Evolutionary conservation across 2,329 filamentous ascomycete species (phyloP), one percentile per base, ranked within the genome.

Genomic region (Trichoderma oligosporum): DNA sequence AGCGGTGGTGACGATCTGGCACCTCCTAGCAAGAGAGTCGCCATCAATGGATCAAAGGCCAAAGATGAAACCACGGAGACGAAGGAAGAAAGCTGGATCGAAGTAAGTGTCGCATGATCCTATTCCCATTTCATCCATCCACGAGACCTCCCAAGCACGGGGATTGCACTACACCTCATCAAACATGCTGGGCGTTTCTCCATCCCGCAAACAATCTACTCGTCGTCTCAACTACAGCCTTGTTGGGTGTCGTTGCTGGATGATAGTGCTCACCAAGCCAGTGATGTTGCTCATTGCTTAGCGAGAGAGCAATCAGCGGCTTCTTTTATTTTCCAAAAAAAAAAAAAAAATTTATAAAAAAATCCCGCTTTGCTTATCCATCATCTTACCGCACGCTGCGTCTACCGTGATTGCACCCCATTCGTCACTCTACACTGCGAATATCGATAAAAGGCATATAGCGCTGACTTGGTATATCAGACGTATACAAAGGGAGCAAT

Each of bases 11-110:
- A 94, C 73, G 91, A 97, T 66, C 79, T 89, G 69, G 89, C 88
- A 64, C 93, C 93, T 64, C 92, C 93, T 20, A 88, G 86, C 70
- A 99, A 97, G 81, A 88, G 91, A 75, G 89, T 96, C 73, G 89
- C 91, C 56, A 82, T 93, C 64, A 97, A 96, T 79, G 91, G 91
- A 62, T 80, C 76, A 67, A 82, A 81, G 65, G 71, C 74, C 64
- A 79, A 80, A 61, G 81, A 83, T 59, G 80, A 84, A 59, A 73
- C 77, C 42, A 73, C 74, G 66, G 81, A 83, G 64, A 74, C 76
- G 69, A 81, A 78, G 67, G 82, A 84, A 66, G 82, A 85, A 68
- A 75, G 76, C 63, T 85, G 82, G 82, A 79, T 85, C 63, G 82
- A 84, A 75, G 82, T 85, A 76, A 84, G 91, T 82, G 69, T 72